Conservation (phyloP, 2,329 filamentous ascomycete species). For the Ampelomyces quisqualis region DNA sequence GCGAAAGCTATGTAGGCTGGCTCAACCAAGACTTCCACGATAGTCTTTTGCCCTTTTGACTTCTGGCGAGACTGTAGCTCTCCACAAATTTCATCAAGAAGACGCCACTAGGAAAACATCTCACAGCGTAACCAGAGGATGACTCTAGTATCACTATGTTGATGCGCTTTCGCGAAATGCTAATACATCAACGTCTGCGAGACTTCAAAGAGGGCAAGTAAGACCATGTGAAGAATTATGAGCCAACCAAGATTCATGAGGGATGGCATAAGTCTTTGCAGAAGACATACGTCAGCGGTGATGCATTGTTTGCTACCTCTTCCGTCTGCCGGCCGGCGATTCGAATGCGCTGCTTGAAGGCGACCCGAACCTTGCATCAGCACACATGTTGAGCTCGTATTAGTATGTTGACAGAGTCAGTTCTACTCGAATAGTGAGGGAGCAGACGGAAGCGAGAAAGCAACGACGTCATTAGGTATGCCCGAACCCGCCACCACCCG, state of each 20-base stretch:
- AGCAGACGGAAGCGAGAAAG: background rate
- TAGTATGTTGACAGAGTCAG: too few relatives aligned
- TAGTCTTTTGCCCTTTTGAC: conserved; percentile 53
- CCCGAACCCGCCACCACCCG: background rate
- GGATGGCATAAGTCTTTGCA: too few relatives aligned
- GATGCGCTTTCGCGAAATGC: conserved; percentile 59
- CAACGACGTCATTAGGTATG: background rate
- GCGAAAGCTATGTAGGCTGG: conserved; percentile 54
- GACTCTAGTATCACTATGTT: conserved; percentile 57
- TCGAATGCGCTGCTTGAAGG: too few relatives aligned
- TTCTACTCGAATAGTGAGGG: too few relatives aligned
- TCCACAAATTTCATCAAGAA: conserved; percentile 58
- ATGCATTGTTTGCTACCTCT: too few relatives aligned
- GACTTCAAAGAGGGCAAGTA: conserved; percentile 52
- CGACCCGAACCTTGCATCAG: too few relatives aligned
- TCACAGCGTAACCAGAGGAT: conserved; percentile 57
- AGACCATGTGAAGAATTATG: too few relatives aligned
- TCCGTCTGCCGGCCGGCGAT: too few relatives aligned
- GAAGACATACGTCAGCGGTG: too few relatives aligned
- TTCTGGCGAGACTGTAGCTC: conserved; percentile 55
- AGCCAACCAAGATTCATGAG: too few relatives aligned
- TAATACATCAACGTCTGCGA: conserved; percentile 52
- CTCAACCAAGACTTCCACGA: conserved; percentile 59
- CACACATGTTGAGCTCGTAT: too few relatives aligned
- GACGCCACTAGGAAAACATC: conserved; percentile 54